phyloP scores from a whole-genome alignment of 345 rosid genomes.

The Heritiera littoralis region DNA sequence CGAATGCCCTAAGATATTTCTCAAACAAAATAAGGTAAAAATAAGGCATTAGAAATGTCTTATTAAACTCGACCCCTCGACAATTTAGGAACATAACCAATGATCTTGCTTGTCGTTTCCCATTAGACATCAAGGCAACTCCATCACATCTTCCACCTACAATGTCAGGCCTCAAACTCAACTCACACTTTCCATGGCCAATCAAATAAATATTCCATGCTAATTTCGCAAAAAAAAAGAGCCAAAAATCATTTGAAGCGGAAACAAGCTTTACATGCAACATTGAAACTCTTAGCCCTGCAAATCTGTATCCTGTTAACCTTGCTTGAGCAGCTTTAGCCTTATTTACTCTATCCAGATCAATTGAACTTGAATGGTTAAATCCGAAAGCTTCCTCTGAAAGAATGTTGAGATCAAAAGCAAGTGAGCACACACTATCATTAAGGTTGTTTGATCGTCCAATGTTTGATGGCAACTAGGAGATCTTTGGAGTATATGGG shows the following conservation, averaged over 20 bases:
- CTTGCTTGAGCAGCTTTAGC: constrained; percentile 42
- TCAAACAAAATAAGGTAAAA: too few relatives aligned
- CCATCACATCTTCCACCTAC: too few relatives aligned
- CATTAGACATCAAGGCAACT: too few relatives aligned
- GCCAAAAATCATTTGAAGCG: constrained; percentile 9
- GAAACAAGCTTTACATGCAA: constrained; percentile 12
- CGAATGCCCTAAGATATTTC: too few relatives aligned
- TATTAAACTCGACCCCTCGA: too few relatives aligned
- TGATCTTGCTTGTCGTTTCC: too few relatives aligned
- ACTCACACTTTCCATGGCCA: too few relatives aligned
- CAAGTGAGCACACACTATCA: constrained; percentile 8
- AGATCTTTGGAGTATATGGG: background rate
- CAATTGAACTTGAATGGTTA: background rate
- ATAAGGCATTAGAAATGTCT: too few relatives aligned
- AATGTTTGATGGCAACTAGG: background rate
- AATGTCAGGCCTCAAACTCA: too few relatives aligned
- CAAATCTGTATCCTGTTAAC: constrained; percentile 38
- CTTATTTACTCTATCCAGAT: background rate
- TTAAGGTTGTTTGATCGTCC: background rate
- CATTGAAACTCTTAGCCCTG: constrained; percentile 23
- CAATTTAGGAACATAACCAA: too few relatives aligned
- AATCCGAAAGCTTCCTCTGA: background rate
- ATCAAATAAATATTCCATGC: too few relatives aligned
- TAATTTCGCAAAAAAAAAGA: background rate
- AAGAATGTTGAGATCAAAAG: constrained; percentile 33